Percentiles rank a stretch among this genome's conserved stretches.
Evolutionary conservation across 768 basidiomycete species (phyloP).

Genomic region (Porpolomopsis calyptriformis): DNA sequence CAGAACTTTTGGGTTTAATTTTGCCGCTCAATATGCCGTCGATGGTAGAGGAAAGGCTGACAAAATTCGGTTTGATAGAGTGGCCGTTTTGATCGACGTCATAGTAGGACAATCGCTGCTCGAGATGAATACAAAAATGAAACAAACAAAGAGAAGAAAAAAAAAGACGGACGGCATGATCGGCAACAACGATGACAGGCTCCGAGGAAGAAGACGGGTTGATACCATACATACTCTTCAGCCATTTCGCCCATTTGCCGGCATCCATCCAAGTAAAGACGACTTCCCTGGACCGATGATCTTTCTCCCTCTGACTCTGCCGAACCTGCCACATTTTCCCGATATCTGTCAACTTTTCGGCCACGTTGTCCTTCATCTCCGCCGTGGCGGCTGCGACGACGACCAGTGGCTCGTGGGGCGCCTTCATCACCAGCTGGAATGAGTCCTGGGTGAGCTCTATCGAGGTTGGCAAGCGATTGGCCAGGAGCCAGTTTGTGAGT

Average conservation of each 20-base stretch:
- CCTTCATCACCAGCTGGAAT: constrained; percentile 82
- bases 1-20: constrained; percentile 50
- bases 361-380: constrained; percentile 29
- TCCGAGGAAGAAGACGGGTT: constrained; percentile 26
- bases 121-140: constrained; percentile 1
- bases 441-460: constrained; percentile 68
- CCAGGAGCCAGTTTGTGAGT: constrained; percentile 47
- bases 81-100: constrained; percentile 49
- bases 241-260: constrained; percentile 75
- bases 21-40: constrained; percentile 50
- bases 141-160: background rate
- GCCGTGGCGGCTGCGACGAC: constrained; percentile 52
- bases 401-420: constrained; percentile 63
- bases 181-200: constrained; percentile 57
- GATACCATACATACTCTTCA: constrained; percentile 86
- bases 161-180: constrained; percentile 53
- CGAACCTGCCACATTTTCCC: constrained; percentile 49
- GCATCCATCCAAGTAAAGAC: constrained; percentile 88
- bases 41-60: constrained; percentile 55
- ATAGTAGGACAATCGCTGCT: constrained; percentile 68
- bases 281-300: constrained; percentile 39
- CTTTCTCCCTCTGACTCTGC: constrained; percentile 29
- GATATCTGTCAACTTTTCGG: constrained; percentile 38
- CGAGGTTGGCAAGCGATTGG: constrained; percentile 62
- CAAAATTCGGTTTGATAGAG: constrained; percentile 42